Evolutionary conservation across 2,329 filamentous ascomycete species (phyloP).

Genomic region (Dactylellina haptotyla): DNA sequence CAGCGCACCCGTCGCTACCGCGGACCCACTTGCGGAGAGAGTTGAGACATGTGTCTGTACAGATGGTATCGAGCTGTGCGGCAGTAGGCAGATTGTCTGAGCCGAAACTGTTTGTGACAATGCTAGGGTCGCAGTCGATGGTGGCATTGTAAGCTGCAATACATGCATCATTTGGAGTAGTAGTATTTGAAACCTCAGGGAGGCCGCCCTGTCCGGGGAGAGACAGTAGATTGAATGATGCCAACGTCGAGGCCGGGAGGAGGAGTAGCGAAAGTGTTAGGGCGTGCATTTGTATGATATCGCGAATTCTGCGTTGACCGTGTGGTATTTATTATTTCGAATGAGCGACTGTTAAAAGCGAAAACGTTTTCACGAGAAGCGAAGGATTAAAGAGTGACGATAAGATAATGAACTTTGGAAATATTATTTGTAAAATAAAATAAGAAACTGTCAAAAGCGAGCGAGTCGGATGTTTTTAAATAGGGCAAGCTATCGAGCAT

Average conservation of each 20-base stretch:
- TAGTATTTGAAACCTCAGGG: not conserved
- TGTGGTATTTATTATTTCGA: constrained; percentile 3
- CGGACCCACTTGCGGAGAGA: constrained; percentile 27
- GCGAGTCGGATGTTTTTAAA: no score
- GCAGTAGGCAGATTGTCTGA: not conserved
- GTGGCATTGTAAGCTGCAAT: constrained; percentile 41
- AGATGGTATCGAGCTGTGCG: constrained; percentile 12
- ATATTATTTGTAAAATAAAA: not conserved
- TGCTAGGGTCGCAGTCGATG: constrained; percentile 28
- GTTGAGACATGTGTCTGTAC: constrained; percentile 14
- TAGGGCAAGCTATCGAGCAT: no score
- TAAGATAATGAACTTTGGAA: not conserved
- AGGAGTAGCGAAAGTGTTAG: constrained; percentile 4
- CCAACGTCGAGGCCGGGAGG: constrained; percentile 13
- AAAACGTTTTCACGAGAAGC: no score
- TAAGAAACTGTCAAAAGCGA: not conserved
- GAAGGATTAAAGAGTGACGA: not conserved
- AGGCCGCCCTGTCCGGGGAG: constrained; percentile 8
- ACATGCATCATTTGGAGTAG: constrained; percentile 21
- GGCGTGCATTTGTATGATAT: not conserved
- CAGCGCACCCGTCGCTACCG: constrained; percentile 25
- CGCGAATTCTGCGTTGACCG: not conserved
- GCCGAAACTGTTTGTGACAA: constrained; percentile 18
- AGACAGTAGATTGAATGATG: constrained; percentile 40
- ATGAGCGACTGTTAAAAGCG: not conserved